Evolutionary conservation across 805 yeast genomes (phyloP).

Genomic region (Diddensiella santjacobensis): DNA sequence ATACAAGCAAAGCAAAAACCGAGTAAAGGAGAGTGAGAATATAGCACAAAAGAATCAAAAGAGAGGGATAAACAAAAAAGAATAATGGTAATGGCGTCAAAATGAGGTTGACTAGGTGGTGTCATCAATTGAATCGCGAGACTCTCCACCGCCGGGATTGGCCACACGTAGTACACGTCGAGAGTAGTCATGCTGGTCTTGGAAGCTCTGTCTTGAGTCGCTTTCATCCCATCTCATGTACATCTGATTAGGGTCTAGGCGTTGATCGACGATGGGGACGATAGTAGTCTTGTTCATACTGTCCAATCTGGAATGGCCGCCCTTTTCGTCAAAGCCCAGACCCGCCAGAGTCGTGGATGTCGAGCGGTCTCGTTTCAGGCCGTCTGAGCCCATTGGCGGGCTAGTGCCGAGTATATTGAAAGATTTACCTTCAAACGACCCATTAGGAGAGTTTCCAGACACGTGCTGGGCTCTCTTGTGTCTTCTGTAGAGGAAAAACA

Average conservation of each 20-base stretch:
- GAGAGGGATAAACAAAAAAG: background rate
- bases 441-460: background rate
- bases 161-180: slow-evolving; percentile 54
- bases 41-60: background rate
- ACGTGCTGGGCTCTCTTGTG: slow-evolving; percentile 16
- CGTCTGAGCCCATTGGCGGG: slow-evolving; percentile 5
- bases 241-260: slow-evolving; percentile 56
- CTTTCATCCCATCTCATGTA: slow-evolving; percentile 46
- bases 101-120: background rate
- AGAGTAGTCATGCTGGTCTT: slow-evolving; percentile 56
- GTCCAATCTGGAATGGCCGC: slow-evolving; percentile 24
- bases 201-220: slow-evolving; percentile 45
- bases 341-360: slow-evolving; percentile 22
- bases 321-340: slow-evolving; percentile 27
- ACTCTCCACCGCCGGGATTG: slow-evolving; percentile 38
- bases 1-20: background rate
- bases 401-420: background rate
- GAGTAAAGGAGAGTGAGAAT: background rate
- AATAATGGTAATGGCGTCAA: background rate
- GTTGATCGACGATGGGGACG: slow-evolving; percentile 49
- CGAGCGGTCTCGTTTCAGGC: slow-evolving; percentile 16
- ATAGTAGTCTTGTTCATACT: slow-evolving; percentile 29
- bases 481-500: slow-evolving; percentile 38
- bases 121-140: background rate
- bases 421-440: background rate